Evolutionary conservation across 176 grass and related monocot species (phyloP).

Genomic region (Bromus sterilis): DNA sequence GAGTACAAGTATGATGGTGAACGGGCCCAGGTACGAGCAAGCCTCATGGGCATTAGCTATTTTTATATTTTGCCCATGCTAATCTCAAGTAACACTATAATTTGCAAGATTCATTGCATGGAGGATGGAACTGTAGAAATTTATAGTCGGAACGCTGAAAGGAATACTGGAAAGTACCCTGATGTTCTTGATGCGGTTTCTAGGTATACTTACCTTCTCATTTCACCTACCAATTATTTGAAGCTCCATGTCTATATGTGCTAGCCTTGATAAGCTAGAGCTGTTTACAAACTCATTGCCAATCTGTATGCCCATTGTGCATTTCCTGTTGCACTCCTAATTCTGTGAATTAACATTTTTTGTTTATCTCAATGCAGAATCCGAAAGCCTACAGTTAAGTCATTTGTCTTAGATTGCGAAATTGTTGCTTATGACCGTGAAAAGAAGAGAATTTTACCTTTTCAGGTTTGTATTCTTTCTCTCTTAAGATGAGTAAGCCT

Average conservation of each 20-base stretch:
- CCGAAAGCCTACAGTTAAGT: conserved; percentile 68
- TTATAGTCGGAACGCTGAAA: conserved; percentile 97
- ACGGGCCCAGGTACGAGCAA: conserved; percentile 77
- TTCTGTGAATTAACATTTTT: conserved; percentile 16
- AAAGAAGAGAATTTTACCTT: conserved; percentile 86
- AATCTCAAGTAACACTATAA: conserved; percentile 7
- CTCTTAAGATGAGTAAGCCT: conserved; percentile 15
- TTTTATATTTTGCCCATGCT: conserved; percentile 6
- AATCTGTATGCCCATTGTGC: background rate
- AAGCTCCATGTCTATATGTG: background rate
- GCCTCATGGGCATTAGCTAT: conserved; percentile 5
- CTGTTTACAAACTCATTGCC: background rate
- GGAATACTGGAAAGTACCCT: conserved; percentile 96
- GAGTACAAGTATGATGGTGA: conserved; percentile 99
- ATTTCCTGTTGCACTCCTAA: background rate
- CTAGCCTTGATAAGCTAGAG: background rate
- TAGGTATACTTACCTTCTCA: conserved; percentile 47
- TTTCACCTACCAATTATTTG: background rate
- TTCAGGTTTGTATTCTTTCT: conserved; percentile 67
- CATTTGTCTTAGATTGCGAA: conserved; percentile 96
- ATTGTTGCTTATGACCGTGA: conserved; percentile 92
- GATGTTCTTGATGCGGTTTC: conserved; percentile 88
- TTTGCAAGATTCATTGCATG: conserved; percentile 92
- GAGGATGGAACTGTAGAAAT: conserved; percentile 96
- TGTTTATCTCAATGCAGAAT: conserved; percentile 62